phyloP scores from a whole-genome alignment of 108 stramenopile species.

The Fragilariopsis cylindrus region DNA sequence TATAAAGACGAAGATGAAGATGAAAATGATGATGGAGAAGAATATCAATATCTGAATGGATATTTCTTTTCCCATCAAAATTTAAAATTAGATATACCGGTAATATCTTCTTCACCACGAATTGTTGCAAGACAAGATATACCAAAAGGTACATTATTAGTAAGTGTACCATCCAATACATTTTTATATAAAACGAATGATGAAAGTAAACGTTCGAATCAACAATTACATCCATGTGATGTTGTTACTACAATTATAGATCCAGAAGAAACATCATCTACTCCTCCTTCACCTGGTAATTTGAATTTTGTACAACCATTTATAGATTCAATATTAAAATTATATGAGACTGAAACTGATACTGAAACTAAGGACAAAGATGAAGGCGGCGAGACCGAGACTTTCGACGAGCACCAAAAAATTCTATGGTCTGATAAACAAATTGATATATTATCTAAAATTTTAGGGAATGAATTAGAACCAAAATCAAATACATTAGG shows the following conservation, averaged over 20 bases:
- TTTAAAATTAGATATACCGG: background rate
- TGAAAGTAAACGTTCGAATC: no score
- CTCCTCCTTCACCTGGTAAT: background rate
- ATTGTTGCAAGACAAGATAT: background rate
- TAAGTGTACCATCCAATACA: background rate
- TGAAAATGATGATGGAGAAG: background rate
- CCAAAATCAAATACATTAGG: constrained; percentile 9
- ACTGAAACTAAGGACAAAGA: background rate
- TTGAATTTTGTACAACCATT: background rate
- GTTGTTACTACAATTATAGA: background rate
- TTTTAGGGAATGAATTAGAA: constrained; percentile 2
- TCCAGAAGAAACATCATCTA: background rate
- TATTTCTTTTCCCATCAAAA: background rate
- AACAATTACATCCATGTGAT: constrained; percentile 8
- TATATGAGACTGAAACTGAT: background rate
- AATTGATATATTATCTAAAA: background rate
- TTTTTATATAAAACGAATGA: background rate
- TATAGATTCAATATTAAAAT: background rate
- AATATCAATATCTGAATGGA: constrained; percentile 2
- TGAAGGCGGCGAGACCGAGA: background rate
- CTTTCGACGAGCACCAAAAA: background rate
- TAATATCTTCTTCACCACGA: background rate
- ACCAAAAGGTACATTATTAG: background rate
- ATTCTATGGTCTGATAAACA: background rate
- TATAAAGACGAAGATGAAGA: background rate